phyloP scores from a whole-genome alignment of 2,329 filamentous ascomycete species.

The Ophiostoma tasmaniense region DNA sequence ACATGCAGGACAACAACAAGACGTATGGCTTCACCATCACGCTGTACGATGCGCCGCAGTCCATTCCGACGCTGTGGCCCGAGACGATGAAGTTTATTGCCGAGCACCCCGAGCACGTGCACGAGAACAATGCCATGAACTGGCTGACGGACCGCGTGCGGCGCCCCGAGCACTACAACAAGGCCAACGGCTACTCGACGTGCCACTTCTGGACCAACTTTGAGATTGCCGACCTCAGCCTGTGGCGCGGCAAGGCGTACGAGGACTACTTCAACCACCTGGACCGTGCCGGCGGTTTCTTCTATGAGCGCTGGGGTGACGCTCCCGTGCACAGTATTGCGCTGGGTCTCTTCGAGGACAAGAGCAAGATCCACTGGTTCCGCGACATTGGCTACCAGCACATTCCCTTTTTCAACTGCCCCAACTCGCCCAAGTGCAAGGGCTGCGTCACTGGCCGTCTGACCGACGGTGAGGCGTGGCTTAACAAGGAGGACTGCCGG shows the following conservation, averaged over 20 bases:
- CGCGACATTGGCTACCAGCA: slow-evolving; percentile 98
- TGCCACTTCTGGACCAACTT: slow-evolving; percentile 99
- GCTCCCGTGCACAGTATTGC: slow-evolving; percentile 94
- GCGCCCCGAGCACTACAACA: slow-evolving; percentile 68
- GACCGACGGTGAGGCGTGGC: slow-evolving; percentile 77
- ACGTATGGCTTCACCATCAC: slow-evolving; percentile 99
- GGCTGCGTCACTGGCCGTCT: slow-evolving; percentile 73
- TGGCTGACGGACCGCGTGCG: slow-evolving; percentile 76
- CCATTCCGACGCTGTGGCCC: slow-evolving; percentile 86
- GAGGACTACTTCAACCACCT: slow-evolving; percentile 95
- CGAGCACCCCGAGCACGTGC: slow-evolving; percentile 71
- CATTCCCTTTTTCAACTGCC: slow-evolving; percentile 97
- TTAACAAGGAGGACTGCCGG: slow-evolving; percentile 86
- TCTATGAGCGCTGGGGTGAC: slow-evolving; percentile 51
- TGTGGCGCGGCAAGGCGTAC: slow-evolving; percentile 85
- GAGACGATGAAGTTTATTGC: slow-evolving; percentile 86
- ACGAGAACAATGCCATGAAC: slow-evolving; percentile 73
- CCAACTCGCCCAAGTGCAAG: slow-evolving; percentile 82
- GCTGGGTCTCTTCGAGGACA: slow-evolving; percentile 83
- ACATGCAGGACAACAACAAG: slow-evolving; percentile 97
- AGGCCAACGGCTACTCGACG: slow-evolving; percentile 89
- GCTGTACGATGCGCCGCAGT: slow-evolving; percentile 84
- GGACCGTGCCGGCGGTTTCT: slow-evolving; percentile 82
- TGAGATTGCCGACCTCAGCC: slow-evolving; percentile 85
- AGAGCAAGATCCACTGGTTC: slow-evolving; percentile 93